Evolutionary conservation across 495 filamentous ascomycete species (phyloP).

Genomic region (Lasiosphaeria miniovina): DNA sequence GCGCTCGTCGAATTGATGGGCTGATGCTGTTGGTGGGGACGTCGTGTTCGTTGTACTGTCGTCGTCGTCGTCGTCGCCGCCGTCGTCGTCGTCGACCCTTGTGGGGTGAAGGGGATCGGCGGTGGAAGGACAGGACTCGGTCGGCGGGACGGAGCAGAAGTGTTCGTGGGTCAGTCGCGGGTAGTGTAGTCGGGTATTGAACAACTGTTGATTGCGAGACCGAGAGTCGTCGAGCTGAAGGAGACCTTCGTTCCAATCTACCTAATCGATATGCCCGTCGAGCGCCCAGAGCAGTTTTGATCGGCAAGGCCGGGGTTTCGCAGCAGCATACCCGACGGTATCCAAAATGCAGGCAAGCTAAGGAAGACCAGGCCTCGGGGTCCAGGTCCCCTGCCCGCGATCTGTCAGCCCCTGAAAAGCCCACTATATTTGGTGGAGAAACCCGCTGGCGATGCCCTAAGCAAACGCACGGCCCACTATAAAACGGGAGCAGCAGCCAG

Average conservation of each 20-base stretch:
- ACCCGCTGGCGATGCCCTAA: background rate
- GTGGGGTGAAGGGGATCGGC: too few species aligned
- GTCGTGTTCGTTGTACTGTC: background rate
- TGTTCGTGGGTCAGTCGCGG: background rate
- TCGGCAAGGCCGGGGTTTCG: background rate
- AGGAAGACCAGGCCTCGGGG: background rate
- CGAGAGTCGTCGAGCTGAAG: background rate
- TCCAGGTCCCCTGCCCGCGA: conserved; percentile 4
- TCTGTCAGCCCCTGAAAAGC: conserved; percentile 5
- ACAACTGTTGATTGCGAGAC: background rate
- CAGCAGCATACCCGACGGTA: background rate
- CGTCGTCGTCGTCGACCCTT: background rate
- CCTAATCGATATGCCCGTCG: background rate
- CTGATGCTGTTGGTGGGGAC: background rate
- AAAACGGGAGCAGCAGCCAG: conserved; percentile 12
- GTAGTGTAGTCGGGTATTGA: background rate
- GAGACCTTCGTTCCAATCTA: background rate
- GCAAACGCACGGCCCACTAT: conserved; percentile 15
- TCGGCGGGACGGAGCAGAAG: too few species aligned
- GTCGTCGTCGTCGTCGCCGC: conserved; percentile 1
- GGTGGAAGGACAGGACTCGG: too few species aligned
- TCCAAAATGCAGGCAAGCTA: background rate
- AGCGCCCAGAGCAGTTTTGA: background rate
- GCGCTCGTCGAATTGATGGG: conserved; percentile 9
- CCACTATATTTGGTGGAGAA: conserved; percentile 8